Evolutionary conservation across 805 yeast species (phyloP).

Genomic region (Ogataea nonfermentans): DNA sequence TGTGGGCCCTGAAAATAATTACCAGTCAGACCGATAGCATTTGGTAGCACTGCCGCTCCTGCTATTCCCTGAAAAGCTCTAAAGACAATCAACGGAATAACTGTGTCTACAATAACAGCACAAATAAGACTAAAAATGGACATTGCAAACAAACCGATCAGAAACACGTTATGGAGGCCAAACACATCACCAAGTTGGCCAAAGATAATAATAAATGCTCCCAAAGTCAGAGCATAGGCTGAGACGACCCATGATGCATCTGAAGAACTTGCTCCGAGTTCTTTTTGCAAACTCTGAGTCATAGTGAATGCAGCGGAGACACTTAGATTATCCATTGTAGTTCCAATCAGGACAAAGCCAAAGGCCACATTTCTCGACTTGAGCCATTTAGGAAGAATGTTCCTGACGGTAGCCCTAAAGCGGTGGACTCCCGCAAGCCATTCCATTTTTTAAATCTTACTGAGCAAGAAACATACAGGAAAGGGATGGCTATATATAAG

Average conservation of each 20-base stretch:
- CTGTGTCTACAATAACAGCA: slow-evolving; percentile 36
- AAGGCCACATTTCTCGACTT: slow-evolving; percentile 13
- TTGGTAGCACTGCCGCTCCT: slow-evolving; percentile 42
- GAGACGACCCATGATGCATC: slow-evolving; percentile 43
- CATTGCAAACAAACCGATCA: slow-evolving; percentile 19
- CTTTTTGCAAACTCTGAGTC: slow-evolving; percentile 32
- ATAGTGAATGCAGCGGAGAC: slow-evolving; percentile 27
- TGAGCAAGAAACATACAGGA: too few species aligned
- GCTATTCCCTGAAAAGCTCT: slow-evolving; percentile 46
- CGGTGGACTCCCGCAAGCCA: too few species aligned
- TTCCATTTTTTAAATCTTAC: too few species aligned
- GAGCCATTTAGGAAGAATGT: slow-evolving; percentile 1
- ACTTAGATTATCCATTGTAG: slow-evolving; percentile 28
- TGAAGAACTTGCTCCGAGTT: slow-evolving; percentile 35
- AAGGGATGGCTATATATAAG: too few species aligned
- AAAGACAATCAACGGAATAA: slow-evolving; percentile 39
- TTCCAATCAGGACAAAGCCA: slow-evolving; percentile 13
- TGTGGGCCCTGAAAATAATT: slow-evolving; percentile 23
- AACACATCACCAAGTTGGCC: slow-evolving; percentile 43
- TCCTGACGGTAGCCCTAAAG: not conserved
- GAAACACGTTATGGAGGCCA: slow-evolving; percentile 37
- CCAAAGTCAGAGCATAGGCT: slow-evolving; percentile 43
- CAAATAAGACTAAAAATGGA: slow-evolving; percentile 31
- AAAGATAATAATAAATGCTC: slow-evolving; percentile 41
- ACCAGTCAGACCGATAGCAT: slow-evolving; percentile 22